A percentile compares a stretch with the other conserved stretches of the same genome.
These are phyloP conservation scores for Venturia aucupariae DNA, from an alignment of 2,329 filamentous ascomycete genomes.

Conservation along the genomic window DNA sequence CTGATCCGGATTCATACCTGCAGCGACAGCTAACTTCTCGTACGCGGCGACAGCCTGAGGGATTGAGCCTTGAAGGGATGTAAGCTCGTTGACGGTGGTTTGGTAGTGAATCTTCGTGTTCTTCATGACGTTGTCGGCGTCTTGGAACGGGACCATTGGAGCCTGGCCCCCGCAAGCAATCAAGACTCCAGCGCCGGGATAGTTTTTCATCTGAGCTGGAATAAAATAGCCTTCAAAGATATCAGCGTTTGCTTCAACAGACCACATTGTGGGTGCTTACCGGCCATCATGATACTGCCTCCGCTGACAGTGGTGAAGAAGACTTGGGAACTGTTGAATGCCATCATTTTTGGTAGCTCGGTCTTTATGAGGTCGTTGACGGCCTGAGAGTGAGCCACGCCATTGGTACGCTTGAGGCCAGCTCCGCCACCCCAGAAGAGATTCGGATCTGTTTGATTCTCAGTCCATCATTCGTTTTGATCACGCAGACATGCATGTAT, in stretches of 20 bases:
- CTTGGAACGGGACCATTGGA: conserved; percentile 44
- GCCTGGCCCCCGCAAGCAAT: conserved; percentile 47
- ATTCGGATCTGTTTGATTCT: conserved; percentile 30
- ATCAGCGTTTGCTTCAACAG: conserved; percentile 28
- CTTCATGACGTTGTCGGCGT: conserved; percentile 33
- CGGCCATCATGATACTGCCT: conserved; percentile 42
- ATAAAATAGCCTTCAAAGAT: conserved; percentile 32
- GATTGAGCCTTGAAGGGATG: conserved; percentile 41
- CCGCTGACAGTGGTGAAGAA: conserved; percentile 52
- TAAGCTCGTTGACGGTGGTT: conserved; percentile 32
- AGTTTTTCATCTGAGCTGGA: conserved; percentile 46
- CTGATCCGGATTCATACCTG: conserved; percentile 36
- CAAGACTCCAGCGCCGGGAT: conserved; percentile 41
- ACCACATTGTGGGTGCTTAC: not conserved
- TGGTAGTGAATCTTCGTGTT: conserved; percentile 49
- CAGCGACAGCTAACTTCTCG: conserved; percentile 37
- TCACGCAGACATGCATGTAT: not conserved
- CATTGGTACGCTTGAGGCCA: conserved; percentile 45
- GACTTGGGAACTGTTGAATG: conserved; percentile 44
- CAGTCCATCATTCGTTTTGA: not conserved
- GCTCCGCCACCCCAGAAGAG: conserved; percentile 50
- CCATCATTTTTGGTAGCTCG: conserved; percentile 43
- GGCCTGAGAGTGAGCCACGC: conserved; percentile 46
- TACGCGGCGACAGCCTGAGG: conserved; percentile 43
- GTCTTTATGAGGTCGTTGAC: conserved; percentile 44